Evolutionary conservation across 2,329 filamentous ascomycete species (phyloP), one percentile per base, ranked within the genome.

Genomic region (Penicillium sp.): DNA sequence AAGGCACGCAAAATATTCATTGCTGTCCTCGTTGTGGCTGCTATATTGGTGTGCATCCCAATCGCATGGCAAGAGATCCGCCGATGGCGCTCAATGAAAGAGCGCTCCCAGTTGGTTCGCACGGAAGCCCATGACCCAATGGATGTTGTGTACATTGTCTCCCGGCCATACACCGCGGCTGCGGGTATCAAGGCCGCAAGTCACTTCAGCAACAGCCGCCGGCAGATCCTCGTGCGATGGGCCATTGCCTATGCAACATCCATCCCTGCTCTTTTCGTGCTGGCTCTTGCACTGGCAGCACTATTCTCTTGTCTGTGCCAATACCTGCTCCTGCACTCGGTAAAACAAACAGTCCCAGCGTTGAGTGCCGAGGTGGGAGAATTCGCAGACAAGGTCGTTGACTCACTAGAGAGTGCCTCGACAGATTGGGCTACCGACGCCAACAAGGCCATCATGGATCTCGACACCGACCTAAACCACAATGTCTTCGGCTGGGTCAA

Each of bases 401-500:
- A 68, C n/a, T 82, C 84, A 34, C 80, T 96, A 38, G 82, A 88
- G 66, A 84, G 86, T 57, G 86, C 89, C 8, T 95, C 90, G 29
- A 79, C 82, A 55, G 77, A 83, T 57, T 97, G 92, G 92, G 86
- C 91, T 6, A 76, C 80, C 54, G 86, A 86, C 50, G 87, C 90
- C 63, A 96, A 96, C 73, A 74, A 79, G 10, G 88, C 87, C 49
- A 86, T 96, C 65, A 78, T 73, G 53, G 72, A 78, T 44, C 82
- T 83, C n/a, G 85, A 85, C 68, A 71, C 79, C 53, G 84, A 90
- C 32, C 85, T 99, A 73, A 99, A 97, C 76, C 70, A 86, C 38
- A 86, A 97, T 59, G 79, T 99, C 25, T 85, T 97, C 59, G 87
- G 88, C 56, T 95, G 93, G 82, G 92, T 97, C 44, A 87, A 86